phyloP scores from a whole-genome alignment of 176 grass and related monocot genomes.

The Coix lacrymajobi region DNA sequence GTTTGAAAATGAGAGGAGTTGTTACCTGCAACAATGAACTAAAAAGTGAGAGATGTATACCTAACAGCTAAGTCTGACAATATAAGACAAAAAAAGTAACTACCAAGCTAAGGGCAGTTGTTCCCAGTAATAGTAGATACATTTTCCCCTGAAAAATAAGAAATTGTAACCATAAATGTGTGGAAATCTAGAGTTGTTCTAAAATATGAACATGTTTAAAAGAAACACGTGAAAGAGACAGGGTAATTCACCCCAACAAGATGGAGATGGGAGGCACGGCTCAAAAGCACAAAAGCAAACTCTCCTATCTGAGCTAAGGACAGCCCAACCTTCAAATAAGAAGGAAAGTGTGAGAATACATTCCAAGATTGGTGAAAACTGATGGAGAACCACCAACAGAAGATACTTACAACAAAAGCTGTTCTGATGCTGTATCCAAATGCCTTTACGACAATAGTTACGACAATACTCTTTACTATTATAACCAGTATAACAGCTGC shows the following conservation, averaged over 20 bases:
- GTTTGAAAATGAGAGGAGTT: conserved; percentile 97
- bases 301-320: conserved; percentile 99
- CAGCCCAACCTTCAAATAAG: conserved; percentile 68
- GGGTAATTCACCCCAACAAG: conserved; percentile 79
- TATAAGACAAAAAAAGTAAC: conserved; percentile 24
- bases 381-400: background rate
- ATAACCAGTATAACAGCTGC: conserved; percentile 96
- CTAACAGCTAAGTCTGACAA: conserved; percentile 10
- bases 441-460: conserved; percentile 81
- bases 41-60: conserved; percentile 9
- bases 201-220: background rate
- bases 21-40: conserved; percentile 62
- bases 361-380: conserved; percentile 6
- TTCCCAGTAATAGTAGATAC: conserved; percentile 96
- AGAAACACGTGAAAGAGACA: conserved; percentile 6
- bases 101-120: conserved; percentile 96
- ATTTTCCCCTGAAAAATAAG: conserved; percentile 74
- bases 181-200: background rate
- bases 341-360: conserved; percentile 19
- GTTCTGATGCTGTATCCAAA: conserved; percentile 93
- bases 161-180: background rate
- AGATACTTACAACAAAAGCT: conserved; percentile 83
- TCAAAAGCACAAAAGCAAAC: conserved; percentile 97
- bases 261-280: conserved; percentile 96
- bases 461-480: conserved; percentile 78